Base-by-base conservation (phyloP, 345 rosid species). In the Linum usitatissimum region DNA sequence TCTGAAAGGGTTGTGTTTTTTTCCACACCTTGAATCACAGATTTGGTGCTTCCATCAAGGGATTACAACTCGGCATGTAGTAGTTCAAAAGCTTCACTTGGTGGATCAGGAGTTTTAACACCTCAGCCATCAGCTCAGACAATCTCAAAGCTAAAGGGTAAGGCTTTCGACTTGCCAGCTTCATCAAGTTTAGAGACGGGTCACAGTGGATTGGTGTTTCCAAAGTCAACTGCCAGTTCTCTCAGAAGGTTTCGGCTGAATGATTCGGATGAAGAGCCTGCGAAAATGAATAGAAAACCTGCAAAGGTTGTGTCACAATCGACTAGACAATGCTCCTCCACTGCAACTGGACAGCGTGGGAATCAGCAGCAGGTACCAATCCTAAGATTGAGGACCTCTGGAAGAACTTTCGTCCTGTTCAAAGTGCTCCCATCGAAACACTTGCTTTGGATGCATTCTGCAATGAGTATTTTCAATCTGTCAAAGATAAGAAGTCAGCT, bases 371-470 rank as follows among this genome's bases (percentile, higher is more conserved):
- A 20, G 56, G 23, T 42, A 54, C 61, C 59, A 53, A 45, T 66
- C 71, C 66, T 66, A 68, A 21, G 34, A 68, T 40, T 30, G 76
- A 75, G 30, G 96, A 87, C 78, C 70, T 84, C 39, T 86, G 95
- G 96, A 80, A 77, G 75, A 79, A 83, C 66, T 83, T 93, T 70
- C 57, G 71, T 79, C 80, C 84, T 20, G 40, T 57, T 20, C 76
- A 78, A 65, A 69, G 64, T 68, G 73, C 71, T 65, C 73, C 65
- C 48, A 66, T 86, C 59, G 70, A 80, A 55, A 93, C 97, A 61
- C 96, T 97, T 61, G 91, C 80, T 68, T 69, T 87, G 48, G 97
- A 93, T 79, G 88, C 83, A 73, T 64, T 93, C 53, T 90, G 87
- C 64, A 66, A 83, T 63, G 97, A 93, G 69, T 87, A 90, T 76